Conservation (phyloP, 2,329 filamentous ascomycete species). For the Magnaporthiopsis rhizophila region DNA sequence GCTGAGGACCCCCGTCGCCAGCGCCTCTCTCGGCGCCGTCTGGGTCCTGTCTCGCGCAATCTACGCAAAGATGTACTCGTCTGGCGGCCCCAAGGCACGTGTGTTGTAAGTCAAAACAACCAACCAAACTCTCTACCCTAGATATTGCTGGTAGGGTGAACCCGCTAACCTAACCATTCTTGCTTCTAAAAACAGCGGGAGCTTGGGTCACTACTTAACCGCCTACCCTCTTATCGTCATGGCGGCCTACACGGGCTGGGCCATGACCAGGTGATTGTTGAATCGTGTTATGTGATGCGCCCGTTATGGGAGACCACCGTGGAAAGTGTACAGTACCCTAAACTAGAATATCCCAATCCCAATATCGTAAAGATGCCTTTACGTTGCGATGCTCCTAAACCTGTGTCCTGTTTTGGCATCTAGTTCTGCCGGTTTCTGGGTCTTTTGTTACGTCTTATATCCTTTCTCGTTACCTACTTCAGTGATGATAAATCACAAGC, state of each 20-base stretch:
- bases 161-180: slow-evolving; percentile 2
- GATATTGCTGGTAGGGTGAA: background rate
- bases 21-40: slow-evolving; percentile 38
- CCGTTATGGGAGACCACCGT: background rate
- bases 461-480: too few relatives aligned
- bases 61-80: slow-evolving; percentile 49
- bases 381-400: background rate
- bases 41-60: slow-evolving; percentile 46
- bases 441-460: too few relatives aligned
- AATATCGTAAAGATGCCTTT: background rate
- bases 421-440: too few relatives aligned
- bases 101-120: slow-evolving; percentile 21
- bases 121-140: background rate
- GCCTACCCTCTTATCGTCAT: background rate
- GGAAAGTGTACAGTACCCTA: background rate
- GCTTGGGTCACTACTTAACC: background rate
- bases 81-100: slow-evolving; percentile 37
- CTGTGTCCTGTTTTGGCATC: too few relatives aligned
- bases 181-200: background rate
- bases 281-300: background rate
- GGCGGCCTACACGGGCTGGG: slow-evolving; percentile 2
- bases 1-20: slow-evolving; percentile 41
- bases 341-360: background rate
- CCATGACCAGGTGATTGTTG: background rate
- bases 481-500: too few relatives aligned